Evolutionary conservation across 345 rosid species (phyloP).

Genomic region (Populus alba): DNA sequence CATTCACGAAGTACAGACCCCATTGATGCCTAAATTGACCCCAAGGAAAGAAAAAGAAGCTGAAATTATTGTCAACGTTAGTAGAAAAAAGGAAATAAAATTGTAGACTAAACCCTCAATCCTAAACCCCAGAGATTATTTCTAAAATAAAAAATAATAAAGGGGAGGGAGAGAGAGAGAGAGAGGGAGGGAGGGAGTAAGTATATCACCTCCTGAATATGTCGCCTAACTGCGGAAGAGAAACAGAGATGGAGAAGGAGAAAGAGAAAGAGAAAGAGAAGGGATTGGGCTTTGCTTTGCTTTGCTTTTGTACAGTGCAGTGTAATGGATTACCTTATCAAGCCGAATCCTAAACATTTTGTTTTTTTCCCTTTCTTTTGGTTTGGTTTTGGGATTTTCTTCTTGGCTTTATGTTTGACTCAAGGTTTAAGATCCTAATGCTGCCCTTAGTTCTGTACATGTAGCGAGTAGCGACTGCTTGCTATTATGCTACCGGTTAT

Average conservation of each 20-base stretch:
- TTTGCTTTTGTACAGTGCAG: background rate
- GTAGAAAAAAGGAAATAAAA: background rate
- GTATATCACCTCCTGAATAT: background rate
- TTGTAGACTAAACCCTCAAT: conserved; percentile 19
- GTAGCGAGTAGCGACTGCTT: no score
- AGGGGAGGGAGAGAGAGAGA: background rate
- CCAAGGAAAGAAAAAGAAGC: background rate
- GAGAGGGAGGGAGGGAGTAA: background rate
- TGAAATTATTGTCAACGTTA: background rate
- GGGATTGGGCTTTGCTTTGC: background rate
- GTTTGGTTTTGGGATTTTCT: background rate
- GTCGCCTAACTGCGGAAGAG: background rate
- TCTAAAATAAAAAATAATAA: background rate
- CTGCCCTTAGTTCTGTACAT: background rate
- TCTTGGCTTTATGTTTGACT: background rate
- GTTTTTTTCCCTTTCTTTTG: background rate
- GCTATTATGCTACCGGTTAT: no score
- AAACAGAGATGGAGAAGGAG: background rate
- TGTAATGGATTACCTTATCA: conserved; percentile 13
- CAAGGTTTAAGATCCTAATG: background rate
- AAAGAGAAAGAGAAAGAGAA: background rate
- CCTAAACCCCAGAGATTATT: conserved; percentile 22
- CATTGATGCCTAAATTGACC: conserved; percentile 18
- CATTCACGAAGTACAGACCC: conserved; percentile 55
- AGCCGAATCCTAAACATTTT: background rate